phyloP scores from a whole-genome alignment of 2,329 filamentous ascomycete species.

The Monosporascus cannonballus region DNA sequence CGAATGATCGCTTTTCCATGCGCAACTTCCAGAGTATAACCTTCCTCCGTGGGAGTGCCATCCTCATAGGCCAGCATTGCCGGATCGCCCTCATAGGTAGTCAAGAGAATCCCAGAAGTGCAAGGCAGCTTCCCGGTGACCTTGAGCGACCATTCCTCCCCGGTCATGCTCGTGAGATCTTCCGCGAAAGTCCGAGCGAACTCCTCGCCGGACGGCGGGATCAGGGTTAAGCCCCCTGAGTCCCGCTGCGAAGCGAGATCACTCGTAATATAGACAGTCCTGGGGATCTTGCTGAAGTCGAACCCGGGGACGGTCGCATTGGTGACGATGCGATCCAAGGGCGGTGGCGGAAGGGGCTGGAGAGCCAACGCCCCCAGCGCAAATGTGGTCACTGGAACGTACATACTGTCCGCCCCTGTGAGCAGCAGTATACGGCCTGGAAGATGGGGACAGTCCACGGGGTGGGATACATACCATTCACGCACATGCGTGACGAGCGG shows the following conservation, averaged over 20 bases:
- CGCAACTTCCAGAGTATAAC: conserved; percentile 37
- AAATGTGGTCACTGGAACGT: background rate
- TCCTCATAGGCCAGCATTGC: conserved; percentile 38
- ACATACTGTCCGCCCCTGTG: background rate
- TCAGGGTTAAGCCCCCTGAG: conserved; percentile 40
- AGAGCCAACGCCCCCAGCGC: background rate
- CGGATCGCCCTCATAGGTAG: conserved; percentile 20
- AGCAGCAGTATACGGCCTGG: background rate
- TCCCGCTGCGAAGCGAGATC: conserved; percentile 34
- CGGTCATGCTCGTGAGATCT: conserved; percentile 36
- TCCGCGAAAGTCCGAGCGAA: conserved; percentile 40
- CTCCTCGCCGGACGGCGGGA: conserved; percentile 42
- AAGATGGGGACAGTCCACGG: background rate
- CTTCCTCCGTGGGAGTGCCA: conserved; percentile 40
- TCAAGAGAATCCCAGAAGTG: conserved; percentile 36
- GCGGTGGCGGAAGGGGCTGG: conserved; percentile 2
- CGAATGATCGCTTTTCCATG: conserved; percentile 28
- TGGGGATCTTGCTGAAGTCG: conserved; percentile 3
- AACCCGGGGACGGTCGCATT: conserved; percentile 2
- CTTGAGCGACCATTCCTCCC: conserved; percentile 34
- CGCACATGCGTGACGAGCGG: background rate
- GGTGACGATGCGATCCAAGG: background rate
- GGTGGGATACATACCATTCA: background rate
- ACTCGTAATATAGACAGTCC: conserved; percentile 34
- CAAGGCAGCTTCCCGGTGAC: conserved; percentile 27